Evolutionary conservation across 257 asterid species (phyloP).

Genomic region (Sherardia arvensis): DNA sequence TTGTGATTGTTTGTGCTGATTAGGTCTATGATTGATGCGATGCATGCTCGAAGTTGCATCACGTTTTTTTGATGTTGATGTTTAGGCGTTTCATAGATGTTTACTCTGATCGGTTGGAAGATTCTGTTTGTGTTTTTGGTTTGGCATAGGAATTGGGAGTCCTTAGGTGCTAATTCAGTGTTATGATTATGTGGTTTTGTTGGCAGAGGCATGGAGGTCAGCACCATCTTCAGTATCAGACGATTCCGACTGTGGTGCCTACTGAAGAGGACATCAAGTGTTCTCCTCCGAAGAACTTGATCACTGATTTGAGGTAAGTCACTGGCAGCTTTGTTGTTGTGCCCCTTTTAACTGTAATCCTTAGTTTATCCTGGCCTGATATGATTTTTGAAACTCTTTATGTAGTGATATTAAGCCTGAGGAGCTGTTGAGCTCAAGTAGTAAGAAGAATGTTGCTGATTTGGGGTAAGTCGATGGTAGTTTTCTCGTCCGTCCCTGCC

Average conservation of each 20-base stretch:
- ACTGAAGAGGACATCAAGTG: constrained; percentile 38
- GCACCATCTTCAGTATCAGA: constrained; percentile 29
- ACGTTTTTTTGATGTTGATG: neutral
- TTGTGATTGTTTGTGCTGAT: neutral
- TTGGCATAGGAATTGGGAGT: neutral
- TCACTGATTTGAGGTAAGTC: constrained; percentile 45
- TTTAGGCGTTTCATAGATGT: neutral
- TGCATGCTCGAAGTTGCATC: neutral
- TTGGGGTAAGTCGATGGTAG: too few relatives aligned
- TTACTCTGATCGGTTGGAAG: neutral
- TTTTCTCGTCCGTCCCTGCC: too few relatives aligned
- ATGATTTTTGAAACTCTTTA: too few relatives aligned
- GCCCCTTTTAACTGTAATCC: neutral
- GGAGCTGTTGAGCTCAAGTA: constrained; percentile 41
- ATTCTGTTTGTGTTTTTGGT: neutral
- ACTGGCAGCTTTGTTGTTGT: neutral
- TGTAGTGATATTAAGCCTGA: constrained; percentile 41
- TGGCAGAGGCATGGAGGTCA: constrained; percentile 48
- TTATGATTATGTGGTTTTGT: constrained; percentile 7
- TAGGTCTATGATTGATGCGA: neutral
- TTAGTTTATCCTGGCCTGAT: neutral
- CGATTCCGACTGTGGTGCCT: constrained; percentile 16
- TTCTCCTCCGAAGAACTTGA: constrained; percentile 23
- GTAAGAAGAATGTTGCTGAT: constrained; percentile 54
- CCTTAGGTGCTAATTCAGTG: neutral